A percentile compares a stretch with the other conserved stretches of the same genome.
These are phyloP conservation scores for Chlorella ohadii DNA, from an alignment of 139 green algal species.

Conservation along the genomic window DNA sequence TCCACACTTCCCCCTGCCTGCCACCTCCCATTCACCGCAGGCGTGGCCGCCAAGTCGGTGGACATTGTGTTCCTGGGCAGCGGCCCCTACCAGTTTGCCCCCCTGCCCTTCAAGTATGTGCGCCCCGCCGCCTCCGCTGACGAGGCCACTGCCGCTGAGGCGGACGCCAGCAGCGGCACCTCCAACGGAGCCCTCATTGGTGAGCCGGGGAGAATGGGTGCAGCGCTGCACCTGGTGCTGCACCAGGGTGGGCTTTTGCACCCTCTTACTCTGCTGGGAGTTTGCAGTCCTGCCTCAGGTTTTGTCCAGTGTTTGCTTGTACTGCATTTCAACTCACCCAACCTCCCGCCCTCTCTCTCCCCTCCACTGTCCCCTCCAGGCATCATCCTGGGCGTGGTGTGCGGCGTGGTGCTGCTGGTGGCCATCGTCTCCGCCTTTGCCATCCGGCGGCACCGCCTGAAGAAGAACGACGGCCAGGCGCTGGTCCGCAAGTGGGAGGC, in stretches of 20 bases:
- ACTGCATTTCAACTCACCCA: no score
- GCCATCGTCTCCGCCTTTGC: not conserved
- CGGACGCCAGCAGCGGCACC: not conserved
- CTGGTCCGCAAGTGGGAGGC: slow-evolving; percentile 14
- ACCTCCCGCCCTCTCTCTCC: no score
- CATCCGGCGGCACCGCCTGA: not conserved
- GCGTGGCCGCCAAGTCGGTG: not conserved
- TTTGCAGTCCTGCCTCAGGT: no score
- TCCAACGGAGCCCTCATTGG: not conserved
- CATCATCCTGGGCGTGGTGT: slow-evolving; percentile 4
- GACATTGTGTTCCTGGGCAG: slow-evolving; percentile 18
- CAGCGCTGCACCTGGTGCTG: no score
- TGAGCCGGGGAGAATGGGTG: no score
- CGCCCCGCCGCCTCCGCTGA: not conserved
- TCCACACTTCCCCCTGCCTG: no score
- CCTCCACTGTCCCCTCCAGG: no score
- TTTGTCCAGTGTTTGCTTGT: no score
- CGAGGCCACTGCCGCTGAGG: no score
- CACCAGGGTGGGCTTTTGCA: no score
- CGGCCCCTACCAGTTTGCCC: not conserved
- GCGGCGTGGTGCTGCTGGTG: not conserved
- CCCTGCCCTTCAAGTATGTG: not conserved
- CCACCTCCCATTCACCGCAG: not conserved
- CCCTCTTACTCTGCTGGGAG: no score
- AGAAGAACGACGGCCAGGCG: not conserved